Conservation (phyloP, 2,329 filamentous ascomycete genomes). For the Hypomyces rosellus region DNA sequence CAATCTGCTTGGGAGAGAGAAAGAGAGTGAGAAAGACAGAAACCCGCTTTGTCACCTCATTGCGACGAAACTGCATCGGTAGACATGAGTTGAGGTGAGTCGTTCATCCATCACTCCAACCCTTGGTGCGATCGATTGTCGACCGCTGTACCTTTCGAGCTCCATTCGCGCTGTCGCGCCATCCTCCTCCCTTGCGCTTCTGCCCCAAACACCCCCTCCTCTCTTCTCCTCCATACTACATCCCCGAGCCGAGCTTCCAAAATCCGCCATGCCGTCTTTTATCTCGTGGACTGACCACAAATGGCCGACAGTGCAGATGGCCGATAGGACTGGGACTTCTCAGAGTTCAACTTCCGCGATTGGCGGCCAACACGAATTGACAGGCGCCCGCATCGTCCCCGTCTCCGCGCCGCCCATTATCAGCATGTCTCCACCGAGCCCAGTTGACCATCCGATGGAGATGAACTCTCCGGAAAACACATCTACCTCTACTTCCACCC, state of each 20-base stretch:
- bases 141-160: neutral
- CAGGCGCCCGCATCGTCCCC: conserved; percentile 49
- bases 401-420: conserved; percentile 51
- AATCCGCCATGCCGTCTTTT: conserved; percentile 1
- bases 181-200: neutral
- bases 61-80: conserved; percentile 2
- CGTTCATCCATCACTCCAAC: neutral
- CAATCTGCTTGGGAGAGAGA: neutral
- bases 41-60: conserved; percentile 1
- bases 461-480: conserved; percentile 48
- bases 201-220: neutral
- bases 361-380: conserved; percentile 38
- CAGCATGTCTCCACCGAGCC: conserved; percentile 52
- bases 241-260: neutral
- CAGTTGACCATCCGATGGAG: conserved; percentile 57
- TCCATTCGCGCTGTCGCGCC: conserved; percentile 3
- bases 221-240: neutral
- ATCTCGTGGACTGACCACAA: conserved; percentile 21
- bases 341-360: conserved; percentile 36
- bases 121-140: neutral
- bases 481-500: conserved; percentile 28
- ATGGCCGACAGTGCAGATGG: conserved; percentile 41
- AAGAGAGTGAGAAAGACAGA: neutral
- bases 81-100: conserved; percentile 14
- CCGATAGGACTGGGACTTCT: conserved; percentile 45